Conservation (phyloP, 78 protist genomes). For the Mastigamoeba balamuthi region DNA sequence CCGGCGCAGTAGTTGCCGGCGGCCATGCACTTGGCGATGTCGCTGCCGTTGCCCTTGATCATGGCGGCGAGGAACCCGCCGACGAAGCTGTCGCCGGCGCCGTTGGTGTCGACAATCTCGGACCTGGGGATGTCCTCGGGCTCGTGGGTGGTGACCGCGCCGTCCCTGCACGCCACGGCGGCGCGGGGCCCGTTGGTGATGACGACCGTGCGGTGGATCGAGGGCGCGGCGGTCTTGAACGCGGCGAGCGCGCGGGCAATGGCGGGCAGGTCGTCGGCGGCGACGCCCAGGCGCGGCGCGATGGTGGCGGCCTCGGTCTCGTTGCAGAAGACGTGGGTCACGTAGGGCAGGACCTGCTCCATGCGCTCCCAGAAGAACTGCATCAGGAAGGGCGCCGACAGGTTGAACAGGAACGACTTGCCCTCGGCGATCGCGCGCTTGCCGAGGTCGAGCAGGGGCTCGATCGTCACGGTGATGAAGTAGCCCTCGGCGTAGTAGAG, state of each 20-base stretch:
- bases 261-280: slow-evolving; percentile 1
- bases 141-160: slow-evolving; percentile 23
- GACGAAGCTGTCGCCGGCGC: slow-evolving; percentile 95
- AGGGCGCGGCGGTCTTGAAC: slow-evolving; percentile 42
- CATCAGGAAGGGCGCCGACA: slow-evolving; percentile 87
- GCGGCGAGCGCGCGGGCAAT: neutral
- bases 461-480: slow-evolving; percentile 84
- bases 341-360: slow-evolving; percentile 59
- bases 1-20: slow-evolving; percentile 83
- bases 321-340: slow-evolving; percentile 85
- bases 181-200: slow-evolving; percentile 87
- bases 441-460: slow-evolving; percentile 51
- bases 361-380: slow-evolving; percentile 67
- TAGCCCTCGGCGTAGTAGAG: slow-evolving; percentile 75
- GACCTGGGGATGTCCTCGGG: slow-evolving; percentile 24
- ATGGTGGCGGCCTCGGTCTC: slow-evolving; percentile 79
- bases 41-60: slow-evolving; percentile 13
- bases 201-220: slow-evolving; percentile 70
- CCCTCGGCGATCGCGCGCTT: slow-evolving; percentile 64
- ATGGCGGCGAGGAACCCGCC: slow-evolving; percentile 92
- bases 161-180: slow-evolving; percentile 26
- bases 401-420: slow-evolving; percentile 71
- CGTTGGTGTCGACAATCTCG: slow-evolving; percentile 91
- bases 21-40: slow-evolving; percentile 48
- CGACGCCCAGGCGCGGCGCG: slow-evolving; percentile 46